phyloP scores from a whole-genome alignment of 169 alveolate genomes.

The Babesia ovata region DNA sequence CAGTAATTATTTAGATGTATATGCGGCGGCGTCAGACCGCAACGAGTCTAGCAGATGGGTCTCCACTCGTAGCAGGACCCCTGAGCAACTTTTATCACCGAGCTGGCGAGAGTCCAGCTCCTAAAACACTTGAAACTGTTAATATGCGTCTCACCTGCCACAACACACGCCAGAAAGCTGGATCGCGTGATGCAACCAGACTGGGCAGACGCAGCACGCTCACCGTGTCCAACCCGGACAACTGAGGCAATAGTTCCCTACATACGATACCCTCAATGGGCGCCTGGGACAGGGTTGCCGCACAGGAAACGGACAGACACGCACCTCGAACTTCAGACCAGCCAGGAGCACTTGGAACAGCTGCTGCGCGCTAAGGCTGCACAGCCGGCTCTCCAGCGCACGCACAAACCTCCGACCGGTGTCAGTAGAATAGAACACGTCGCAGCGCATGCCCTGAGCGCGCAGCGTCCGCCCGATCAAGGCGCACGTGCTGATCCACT shows the following conservation, averaged over 20 bases:
- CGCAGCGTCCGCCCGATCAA: slow-evolving; percentile 9
- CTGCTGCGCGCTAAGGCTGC: slow-evolving; percentile 43
- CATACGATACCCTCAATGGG: not conserved
- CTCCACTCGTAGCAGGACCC: not conserved
- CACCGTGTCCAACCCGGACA: not conserved
- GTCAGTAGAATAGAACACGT: slow-evolving; percentile 15
- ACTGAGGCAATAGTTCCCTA: not conserved
- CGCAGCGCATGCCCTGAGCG: slow-evolving; percentile 5
- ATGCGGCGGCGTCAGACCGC: not conserved
- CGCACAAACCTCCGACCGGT: slow-evolving; percentile 38
- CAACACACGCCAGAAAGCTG: slow-evolving; percentile 5
- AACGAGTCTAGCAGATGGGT: not conserved
- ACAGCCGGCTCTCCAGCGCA: slow-evolving; percentile 50
- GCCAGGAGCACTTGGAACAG: slow-evolving; percentile 45
- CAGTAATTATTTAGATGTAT: not conserved
- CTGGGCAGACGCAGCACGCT: slow-evolving; percentile 11
- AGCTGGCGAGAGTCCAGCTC: slow-evolving; percentile 1
- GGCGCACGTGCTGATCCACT: slow-evolving; percentile 52
- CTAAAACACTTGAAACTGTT: not conserved
- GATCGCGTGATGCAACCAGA: slow-evolving; percentile 4
- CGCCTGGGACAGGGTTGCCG: not conserved
- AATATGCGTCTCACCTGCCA: not conserved
- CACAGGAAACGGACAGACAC: not conserved
- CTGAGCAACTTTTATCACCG: not conserved
- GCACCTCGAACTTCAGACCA: slow-evolving; percentile 19